Evolutionary conservation across 805 yeast genomes (phyloP), one percentile per base, ranked within the genome.

Genomic region (Kazachstania taianensis): DNA sequence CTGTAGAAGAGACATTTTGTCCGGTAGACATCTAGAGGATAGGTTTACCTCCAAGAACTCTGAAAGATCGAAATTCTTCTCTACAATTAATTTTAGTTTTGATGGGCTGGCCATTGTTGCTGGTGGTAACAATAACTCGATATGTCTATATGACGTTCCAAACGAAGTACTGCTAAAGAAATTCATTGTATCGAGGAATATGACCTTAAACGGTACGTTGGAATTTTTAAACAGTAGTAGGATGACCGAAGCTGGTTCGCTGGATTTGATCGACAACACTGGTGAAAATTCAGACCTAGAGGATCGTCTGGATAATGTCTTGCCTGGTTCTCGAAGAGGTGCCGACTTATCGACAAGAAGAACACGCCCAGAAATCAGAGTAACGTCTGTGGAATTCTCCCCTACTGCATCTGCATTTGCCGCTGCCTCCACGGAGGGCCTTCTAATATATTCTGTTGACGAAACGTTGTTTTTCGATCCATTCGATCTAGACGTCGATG

Each of bases 351-450:
- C 94, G 8, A 72, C 76, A 7, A 70, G 96, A 48, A 72, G 73
- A 34, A 67, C 75, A 1, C 72, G 86, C 44, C 92, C 96, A 0
- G 94, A 78, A 46, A 70, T 92, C n/a, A 66, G 94, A 50, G 86
- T 87, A 4, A 74, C 84, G 2, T 66, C 80, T 3, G 69, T 92
- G 20, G 71, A 69, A 46, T 92, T 87, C 52, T 83, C 95, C 2
- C 98, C 98, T 14, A 80, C 96, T 0, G 81, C 94, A 2, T 69
- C 80, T 15, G 76, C 94, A 23, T 92, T 92, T 67, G 92, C 94
- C 1, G 94, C 94, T 28, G 92, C 96, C 0, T 78, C 96, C 1
- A 92, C 98, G 0, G 97, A 89, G 57, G 98, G 98, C 7, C 63
- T 92, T 31, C 64, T 86, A 38, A 66, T 92, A 1, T 92, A 73